These are phyloP conservation scores for Penicillium subrubescens DNA, from an alignment of 495 filamentous ascomycete genomes.

Conservation along the genomic window DNA sequence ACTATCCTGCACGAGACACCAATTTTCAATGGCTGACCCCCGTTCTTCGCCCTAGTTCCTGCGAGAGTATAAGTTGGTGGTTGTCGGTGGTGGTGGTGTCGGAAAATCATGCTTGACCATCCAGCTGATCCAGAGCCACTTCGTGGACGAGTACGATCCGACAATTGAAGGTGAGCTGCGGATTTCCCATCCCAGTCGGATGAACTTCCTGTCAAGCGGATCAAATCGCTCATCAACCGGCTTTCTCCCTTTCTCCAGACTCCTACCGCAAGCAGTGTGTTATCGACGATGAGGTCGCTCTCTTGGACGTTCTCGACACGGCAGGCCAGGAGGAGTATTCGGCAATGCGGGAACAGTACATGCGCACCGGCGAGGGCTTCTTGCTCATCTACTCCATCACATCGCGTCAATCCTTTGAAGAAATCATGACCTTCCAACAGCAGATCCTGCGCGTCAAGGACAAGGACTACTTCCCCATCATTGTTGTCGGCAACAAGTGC, in stretches of 20 bases:
- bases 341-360: conserved; percentile 99
- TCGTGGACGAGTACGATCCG: conserved; percentile 99
- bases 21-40: conserved; percentile 20
- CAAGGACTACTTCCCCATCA: conserved; percentile 99
- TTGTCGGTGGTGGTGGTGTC: conserved; percentile 96
- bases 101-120: conserved; percentile 99
- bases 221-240: conserved; percentile 24
- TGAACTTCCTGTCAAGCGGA: conserved; percentile 7
- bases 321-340: conserved; percentile 99
- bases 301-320: conserved; percentile 96
- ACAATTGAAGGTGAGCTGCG: conserved; percentile 88
- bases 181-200: not conserved
- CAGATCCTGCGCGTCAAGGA: conserved; percentile 98
- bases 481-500: conserved; percentile 99
- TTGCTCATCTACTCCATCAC: conserved; percentile 98
- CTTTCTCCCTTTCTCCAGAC: conserved; percentile 56
- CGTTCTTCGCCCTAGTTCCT: conserved; percentile 65
- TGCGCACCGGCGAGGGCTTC: conserved; percentile 98
- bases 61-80: conserved; percentile 98
- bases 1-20: not conserved
- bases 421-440: conserved; percentile 97
- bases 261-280: conserved; percentile 99
- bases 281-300: conserved; percentile 95
- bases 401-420: conserved; percentile 94
- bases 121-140: conserved; percentile 97